phyloP scores from a whole-genome alignment of 257 asterid species.

The Solanum sejunctum region DNA sequence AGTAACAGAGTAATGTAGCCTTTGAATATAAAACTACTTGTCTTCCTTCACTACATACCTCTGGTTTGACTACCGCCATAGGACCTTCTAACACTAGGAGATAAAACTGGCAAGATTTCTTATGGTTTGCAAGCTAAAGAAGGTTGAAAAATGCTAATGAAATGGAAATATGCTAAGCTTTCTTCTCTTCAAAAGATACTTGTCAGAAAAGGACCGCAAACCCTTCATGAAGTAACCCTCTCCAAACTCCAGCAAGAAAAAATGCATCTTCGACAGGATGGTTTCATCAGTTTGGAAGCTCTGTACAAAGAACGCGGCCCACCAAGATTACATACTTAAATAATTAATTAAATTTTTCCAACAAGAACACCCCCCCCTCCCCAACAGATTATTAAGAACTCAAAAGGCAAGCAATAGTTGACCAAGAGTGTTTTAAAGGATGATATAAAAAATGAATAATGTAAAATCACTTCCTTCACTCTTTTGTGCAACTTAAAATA shows the following conservation, averaged over 20 bases:
- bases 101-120: background rate
- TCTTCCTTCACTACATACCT: constrained; percentile 12
- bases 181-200: background rate
- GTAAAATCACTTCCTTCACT: background rate
- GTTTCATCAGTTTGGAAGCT: background rate
- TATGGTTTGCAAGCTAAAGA: background rate
- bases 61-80: constrained; percentile 37
- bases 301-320: background rate
- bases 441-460: background rate
- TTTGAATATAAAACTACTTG: background rate
- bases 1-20: background rate
- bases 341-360: background rate
- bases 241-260: background rate
- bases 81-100: constrained; percentile 8
- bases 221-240: background rate
- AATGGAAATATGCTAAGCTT: background rate
- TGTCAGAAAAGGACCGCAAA: background rate
- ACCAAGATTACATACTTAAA: background rate
- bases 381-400: background rate
- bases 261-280: background rate
- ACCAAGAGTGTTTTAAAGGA: background rate
- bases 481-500: background rate
- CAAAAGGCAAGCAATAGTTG: background rate
- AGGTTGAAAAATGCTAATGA: background rate
- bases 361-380: background rate